Evolutionary conservation across 1,284 basidiomycete genomes (phyloP).

Genomic region (Microbotryum lychnidis-dioicae): DNA sequence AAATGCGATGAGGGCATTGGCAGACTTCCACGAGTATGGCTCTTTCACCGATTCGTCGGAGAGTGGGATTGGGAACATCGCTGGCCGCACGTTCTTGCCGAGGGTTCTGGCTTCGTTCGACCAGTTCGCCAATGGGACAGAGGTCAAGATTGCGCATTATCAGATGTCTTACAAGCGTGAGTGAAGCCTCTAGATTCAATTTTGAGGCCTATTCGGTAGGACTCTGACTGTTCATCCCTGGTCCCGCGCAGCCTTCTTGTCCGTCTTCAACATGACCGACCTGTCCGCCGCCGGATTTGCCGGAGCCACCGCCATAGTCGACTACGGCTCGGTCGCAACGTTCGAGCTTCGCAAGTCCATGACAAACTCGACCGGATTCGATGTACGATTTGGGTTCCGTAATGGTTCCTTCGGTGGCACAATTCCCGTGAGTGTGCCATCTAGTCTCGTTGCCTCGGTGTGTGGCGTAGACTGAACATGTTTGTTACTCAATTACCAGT

Average conservation of each 20-base stretch:
- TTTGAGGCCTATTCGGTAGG: not conserved
- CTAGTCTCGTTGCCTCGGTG: no score
- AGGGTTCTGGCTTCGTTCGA: conserved; percentile 61
- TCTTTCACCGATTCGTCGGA: conserved; percentile 59
- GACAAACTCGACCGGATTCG: conserved; percentile 9
- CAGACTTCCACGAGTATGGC: conserved; percentile 60
- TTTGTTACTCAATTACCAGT: not conserved
- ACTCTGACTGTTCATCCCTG: not conserved
- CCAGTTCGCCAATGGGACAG: conserved; percentile 61
- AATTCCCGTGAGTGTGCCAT: no score
- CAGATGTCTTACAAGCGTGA: conserved; percentile 18
- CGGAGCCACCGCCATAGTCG: conserved; percentile 48
- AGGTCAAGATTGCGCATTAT: conserved; percentile 65
- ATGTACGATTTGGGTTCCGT: conserved; percentile 44
- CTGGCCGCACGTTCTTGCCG: conserved; percentile 65
- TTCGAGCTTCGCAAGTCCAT: conserved; percentile 64
- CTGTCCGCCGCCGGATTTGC: conserved; percentile 35
- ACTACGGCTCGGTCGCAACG: conserved; percentile 66
- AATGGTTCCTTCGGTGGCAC: conserved; percentile 56
- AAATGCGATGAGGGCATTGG: conserved; percentile 8
- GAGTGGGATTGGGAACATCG: conserved; percentile 67
- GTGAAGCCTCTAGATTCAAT: not conserved
- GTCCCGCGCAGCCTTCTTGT: conserved; percentile 53
- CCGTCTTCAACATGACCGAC: conserved; percentile 69
- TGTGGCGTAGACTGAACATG: no score